Conservation (phyloP, 441 rosid genomes). For the Isatis lusitanica region DNA sequence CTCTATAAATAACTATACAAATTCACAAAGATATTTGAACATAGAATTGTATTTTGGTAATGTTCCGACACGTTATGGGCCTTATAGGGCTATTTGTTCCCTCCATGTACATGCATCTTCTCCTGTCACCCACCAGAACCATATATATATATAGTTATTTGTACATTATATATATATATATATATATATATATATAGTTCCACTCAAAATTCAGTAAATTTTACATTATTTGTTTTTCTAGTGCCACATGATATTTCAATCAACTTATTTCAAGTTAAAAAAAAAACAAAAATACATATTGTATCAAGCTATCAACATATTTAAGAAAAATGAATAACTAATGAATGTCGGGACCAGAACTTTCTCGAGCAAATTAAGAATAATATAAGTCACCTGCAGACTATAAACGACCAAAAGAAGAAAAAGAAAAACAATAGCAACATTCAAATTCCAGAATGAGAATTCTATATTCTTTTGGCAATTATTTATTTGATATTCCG, state of each 20-base stretch:
- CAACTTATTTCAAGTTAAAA: not conserved
- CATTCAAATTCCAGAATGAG: not conserved
- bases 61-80: slow-evolving; percentile 32
- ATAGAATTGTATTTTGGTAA: not conserved
- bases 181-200: not conserved
- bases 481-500: not conserved
- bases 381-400: not conserved
- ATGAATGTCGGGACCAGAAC: not conserved
- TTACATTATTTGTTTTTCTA: not conserved
- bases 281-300: too few relatives aligned
- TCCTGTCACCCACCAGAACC: slow-evolving; percentile 17
- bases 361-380: not conserved
- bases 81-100: slow-evolving; percentile 14
- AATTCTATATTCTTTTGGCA: not conserved
- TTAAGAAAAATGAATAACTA: not conserved
- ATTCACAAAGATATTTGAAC: not conserved
- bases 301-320: not conserved
- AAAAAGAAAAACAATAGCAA: not conserved
- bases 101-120: slow-evolving; percentile 21
- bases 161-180: too few relatives aligned
- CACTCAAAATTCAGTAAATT: not conserved
- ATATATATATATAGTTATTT: too few relatives aligned
- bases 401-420: not conserved
- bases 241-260: not conserved
- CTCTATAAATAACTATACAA: not conserved